Evolutionary conservation across 345 rosid genomes (phyloP), one percentile per base, ranked within the genome.

Genomic region (Dovyalis caffra): DNA sequence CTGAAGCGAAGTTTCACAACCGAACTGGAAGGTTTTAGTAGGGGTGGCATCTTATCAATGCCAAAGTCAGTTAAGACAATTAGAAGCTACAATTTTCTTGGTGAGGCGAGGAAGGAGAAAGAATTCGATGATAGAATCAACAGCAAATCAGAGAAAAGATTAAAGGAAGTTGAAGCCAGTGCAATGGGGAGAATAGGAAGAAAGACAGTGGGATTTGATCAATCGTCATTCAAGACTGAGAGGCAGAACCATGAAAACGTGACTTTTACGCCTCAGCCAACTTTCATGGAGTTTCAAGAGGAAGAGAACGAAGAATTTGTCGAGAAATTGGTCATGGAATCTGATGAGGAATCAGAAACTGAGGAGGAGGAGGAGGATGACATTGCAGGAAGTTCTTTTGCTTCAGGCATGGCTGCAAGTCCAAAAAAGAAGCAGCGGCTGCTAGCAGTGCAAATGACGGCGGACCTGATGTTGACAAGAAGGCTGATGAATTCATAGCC

Each of bases 401-500:
- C 51, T 66, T 76, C 74, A 3, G 45, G 34, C 61, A 33, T 11
- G 1, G 80, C 70, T 21, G 47, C 64, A 1, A 62, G 64, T 20
- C 62, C 74, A 43, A 32, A 37, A 70, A 78, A 75, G 79, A 51
- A 18, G 89, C 66, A 64, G 77, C 67, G 1, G 66, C 43, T 77
- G 76, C 76, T 6, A 73, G 81, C 74, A 77, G 56, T 64, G 81
- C 21, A 26, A 65, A 77, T 37, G 88, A 86, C 16, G 91, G 76
- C 71, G 89, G 86, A 33, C 92, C 91, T 12, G 99, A 96, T 71
- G 99, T 96, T 20, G 97, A 96, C 68, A 90, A 89, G 94, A 91
- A 92, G 70, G 99, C 99, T 0, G 97, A 87, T 70, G 98, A 92
- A 83, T 96, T 96, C 87, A 96, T 96, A 76, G 94, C 98, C n/a